Evolutionary conservation across 1,284 basidiomycete species (phyloP).

Genomic region (Salmacisia buchloeana): DNA sequence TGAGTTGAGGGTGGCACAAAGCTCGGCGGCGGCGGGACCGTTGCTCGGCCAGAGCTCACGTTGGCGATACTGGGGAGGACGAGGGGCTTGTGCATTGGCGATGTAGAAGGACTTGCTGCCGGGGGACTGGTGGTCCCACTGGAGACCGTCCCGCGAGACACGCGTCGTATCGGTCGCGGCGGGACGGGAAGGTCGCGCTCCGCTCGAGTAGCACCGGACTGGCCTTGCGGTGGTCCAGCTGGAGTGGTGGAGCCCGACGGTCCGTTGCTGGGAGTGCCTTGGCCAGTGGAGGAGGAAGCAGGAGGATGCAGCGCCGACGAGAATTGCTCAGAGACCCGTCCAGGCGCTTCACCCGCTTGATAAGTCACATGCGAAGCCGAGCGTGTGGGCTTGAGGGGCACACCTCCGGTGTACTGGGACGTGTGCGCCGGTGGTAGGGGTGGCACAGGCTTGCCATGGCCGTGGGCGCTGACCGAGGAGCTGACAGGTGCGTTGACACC

Average conservation of each 20-base stretch:
- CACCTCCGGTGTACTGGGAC: neutral
- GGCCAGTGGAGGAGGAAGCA: too few relatives aligned
- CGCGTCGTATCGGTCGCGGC: neutral
- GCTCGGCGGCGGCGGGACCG: neutral
- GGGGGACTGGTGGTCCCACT: neutral
- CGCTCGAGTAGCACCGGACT: neutral
- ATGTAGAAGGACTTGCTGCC: neutral
- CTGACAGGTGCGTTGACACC: neutral
- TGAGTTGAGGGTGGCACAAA: neutral
- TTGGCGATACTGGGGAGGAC: neutral
- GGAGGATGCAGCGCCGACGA: too few relatives aligned
- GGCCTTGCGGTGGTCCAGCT: neutral
- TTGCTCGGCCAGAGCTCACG: neutral
- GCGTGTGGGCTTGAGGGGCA: neutral
- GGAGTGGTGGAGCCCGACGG: too few relatives aligned
- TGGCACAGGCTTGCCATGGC: neutral
- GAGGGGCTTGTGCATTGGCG: neutral
- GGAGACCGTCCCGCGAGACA: neutral
- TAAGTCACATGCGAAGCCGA: neutral
- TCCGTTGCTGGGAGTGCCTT: too few relatives aligned
- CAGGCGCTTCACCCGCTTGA: too few relatives aligned
- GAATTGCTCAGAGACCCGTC: too few relatives aligned
- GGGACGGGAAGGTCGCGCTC: constrained; percentile 1
- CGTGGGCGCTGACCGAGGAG: neutral
- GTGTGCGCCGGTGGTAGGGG: neutral